phyloP scores from a whole-genome alignment of 352 stramenopile species.

The Elongisporangium senticosum region DNA sequence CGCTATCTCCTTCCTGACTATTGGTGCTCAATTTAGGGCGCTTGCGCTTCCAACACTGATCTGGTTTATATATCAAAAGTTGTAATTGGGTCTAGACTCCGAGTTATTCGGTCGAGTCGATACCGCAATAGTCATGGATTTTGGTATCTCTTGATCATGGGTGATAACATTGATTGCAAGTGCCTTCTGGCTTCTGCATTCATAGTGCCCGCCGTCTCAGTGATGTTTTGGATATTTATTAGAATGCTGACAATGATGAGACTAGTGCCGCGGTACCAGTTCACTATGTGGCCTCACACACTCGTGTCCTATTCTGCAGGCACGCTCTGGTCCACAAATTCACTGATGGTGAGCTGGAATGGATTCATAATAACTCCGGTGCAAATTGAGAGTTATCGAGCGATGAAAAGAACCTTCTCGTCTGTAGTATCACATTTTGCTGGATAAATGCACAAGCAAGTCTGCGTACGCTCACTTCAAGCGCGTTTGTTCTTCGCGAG shows the following conservation, averaged over 20 bases:
- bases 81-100: neutral
- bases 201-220: neutral
- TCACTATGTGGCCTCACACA: too few relatives aligned
- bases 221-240: too few relatives aligned
- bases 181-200: conserved; percentile 1
- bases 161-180: neutral
- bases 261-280: too few relatives aligned
- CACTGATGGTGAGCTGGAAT: too few relatives aligned
- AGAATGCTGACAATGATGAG: too few relatives aligned
- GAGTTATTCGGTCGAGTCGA: neutral
- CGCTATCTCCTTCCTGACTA: conserved; percentile 11
- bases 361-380: too few relatives aligned
- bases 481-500: neutral
- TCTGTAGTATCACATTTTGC: neutral
- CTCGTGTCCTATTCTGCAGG: too few relatives aligned
- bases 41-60: conserved; percentile 5
- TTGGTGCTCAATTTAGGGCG: conserved; percentile 8
- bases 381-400: neutral
- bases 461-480: neutral
- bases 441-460: neutral
- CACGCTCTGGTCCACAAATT: too few relatives aligned
- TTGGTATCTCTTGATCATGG: neutral
- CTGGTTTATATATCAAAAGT: conserved; percentile 4
- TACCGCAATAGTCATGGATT: neutral
- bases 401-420: neutral